phyloP scores from a whole-genome alignment of 345 rosid genomes.

The Rhodamnia argentea region DNA sequence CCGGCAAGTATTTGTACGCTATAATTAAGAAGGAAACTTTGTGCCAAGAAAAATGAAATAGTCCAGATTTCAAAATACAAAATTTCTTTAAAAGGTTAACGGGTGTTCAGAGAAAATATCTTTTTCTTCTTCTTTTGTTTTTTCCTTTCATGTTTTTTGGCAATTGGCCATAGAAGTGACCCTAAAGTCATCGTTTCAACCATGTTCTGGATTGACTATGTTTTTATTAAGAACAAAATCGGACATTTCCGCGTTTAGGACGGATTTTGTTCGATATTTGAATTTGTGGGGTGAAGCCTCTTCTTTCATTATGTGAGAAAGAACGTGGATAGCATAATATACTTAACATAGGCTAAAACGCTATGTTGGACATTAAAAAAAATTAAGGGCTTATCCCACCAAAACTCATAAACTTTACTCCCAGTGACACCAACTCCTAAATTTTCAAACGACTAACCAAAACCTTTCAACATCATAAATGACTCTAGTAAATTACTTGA shows the following conservation, averaged over 20 bases:
- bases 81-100: too few relatives aligned
- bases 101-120: too few relatives aligned
- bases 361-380: not conserved
- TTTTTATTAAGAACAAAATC: not conserved
- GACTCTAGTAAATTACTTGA: too few relatives aligned
- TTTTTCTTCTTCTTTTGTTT: too few relatives aligned
- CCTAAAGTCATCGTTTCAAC: not conserved
- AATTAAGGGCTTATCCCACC: not conserved
- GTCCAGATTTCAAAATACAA: too few relatives aligned
- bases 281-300: not conserved
- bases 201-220: not conserved
- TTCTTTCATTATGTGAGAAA: not conserved
- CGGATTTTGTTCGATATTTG: too few relatives aligned
- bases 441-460: not conserved
- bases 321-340: not conserved
- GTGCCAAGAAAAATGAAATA: too few relatives aligned
- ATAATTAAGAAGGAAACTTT: too few relatives aligned
- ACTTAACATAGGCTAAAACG: not conserved
- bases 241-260: not conserved
- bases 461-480: not conserved
- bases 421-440: rapidly evolving
- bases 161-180: too few relatives aligned
- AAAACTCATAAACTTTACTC: not conserved
- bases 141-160: too few relatives aligned
- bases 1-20: too few relatives aligned